A percentile compares a stretch with the other conserved stretches of the same genome.
Conservation (phyloP, 2,329 filamentous ascomycete species). For the Aspergillus tubingensis region DNA sequence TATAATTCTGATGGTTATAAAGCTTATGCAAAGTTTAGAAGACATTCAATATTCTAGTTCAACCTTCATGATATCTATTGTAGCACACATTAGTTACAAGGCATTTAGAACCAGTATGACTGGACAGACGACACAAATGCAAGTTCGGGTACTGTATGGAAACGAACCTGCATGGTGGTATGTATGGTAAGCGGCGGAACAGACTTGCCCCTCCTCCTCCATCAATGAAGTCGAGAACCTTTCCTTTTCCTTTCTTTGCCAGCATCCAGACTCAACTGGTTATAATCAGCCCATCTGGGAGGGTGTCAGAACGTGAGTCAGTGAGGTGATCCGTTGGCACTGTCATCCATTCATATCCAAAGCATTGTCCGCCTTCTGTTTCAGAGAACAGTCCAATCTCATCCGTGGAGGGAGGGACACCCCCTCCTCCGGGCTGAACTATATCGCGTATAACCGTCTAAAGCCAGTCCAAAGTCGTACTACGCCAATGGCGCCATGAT, state of each 20-base stretch:
- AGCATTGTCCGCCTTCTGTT: neutral
- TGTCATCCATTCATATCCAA: neutral
- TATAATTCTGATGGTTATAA: no score
- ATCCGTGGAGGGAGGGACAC: neutral
- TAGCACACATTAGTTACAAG: neutral
- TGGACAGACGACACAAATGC: no score
- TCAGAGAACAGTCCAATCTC: neutral
- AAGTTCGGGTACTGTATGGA: neutral
- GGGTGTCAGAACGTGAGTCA: neutral
- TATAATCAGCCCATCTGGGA: neutral
- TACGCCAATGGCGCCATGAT: conserved; percentile 1
- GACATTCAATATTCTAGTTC: no score
- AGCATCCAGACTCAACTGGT: neutral
- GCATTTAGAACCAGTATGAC: no score
- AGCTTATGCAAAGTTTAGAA: no score
- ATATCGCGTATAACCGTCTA: neutral
- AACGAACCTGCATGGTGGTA: neutral
- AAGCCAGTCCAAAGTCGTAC: no score
- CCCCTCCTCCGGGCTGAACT: conserved; percentile 4
- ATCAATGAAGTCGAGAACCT: neutral
- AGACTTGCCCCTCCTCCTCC: neutral
- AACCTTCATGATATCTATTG: neutral
- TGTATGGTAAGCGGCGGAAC: neutral
- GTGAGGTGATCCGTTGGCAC: neutral
- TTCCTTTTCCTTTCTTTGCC: neutral